Conservation (phyloP, 768 basidiomycete species). For the Nevesoporus exiguus region DNA sequence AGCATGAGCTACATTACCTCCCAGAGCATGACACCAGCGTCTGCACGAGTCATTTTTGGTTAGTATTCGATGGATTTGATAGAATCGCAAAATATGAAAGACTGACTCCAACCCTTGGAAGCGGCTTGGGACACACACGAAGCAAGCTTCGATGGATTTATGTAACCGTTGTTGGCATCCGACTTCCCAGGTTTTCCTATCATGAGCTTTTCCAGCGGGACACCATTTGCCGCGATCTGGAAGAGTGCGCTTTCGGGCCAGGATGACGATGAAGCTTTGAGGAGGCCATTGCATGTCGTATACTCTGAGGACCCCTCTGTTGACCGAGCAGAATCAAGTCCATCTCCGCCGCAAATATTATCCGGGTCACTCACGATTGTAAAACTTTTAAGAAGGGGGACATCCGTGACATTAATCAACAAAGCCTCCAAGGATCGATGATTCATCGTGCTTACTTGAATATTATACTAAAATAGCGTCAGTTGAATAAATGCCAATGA, state of each 20-base stretch:
- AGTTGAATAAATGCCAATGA: background rate
- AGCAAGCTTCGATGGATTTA: slow-evolving; percentile 53
- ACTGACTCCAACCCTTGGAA: no score
- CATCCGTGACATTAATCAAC: no score
- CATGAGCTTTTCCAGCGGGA: slow-evolving; percentile 61
- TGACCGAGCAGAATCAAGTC: background rate
- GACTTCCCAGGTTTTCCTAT: slow-evolving; percentile 67
- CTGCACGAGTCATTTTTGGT: slow-evolving; percentile 24
- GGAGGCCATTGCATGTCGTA: slow-evolving; percentile 36
- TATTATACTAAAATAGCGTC: slow-evolving; percentile 27
- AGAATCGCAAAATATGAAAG: no score
- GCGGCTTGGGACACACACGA: slow-evolving; percentile 2
- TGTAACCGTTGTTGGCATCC: slow-evolving; percentile 56
- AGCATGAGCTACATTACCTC: background rate
- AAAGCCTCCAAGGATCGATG: no score
- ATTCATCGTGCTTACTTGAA: slow-evolving; percentile 30
- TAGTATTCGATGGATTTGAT: slow-evolving; percentile 38
- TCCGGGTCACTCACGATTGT: slow-evolving; percentile 21
- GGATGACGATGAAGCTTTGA: slow-evolving; percentile 36
- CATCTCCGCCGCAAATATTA: no score
- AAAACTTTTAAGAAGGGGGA: slow-evolving; percentile 11
- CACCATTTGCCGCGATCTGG: slow-evolving; percentile 50
- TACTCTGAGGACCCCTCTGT: slow-evolving; percentile 39
- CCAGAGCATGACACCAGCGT: background rate
- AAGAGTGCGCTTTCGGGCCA: slow-evolving; percentile 47